Evolutionary conservation across 2,329 filamentous ascomycete genomes (phyloP).

Genomic region (Leptographium radiaticola): DNA sequence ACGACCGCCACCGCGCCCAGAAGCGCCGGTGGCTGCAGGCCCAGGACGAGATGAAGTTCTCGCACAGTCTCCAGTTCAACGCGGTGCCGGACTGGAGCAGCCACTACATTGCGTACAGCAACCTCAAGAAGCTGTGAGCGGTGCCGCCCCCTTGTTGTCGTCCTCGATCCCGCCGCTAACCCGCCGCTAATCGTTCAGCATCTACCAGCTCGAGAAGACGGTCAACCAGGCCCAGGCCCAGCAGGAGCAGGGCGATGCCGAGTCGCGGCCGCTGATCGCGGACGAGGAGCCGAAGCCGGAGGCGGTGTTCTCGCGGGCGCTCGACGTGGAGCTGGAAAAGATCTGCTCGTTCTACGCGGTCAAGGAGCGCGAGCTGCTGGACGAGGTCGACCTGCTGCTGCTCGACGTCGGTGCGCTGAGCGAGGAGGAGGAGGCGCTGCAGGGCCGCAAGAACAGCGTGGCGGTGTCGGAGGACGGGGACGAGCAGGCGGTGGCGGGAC

Average conservation of each 20-base stretch:
- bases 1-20: slow-evolving; percentile 12
- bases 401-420: slow-evolving; percentile 60
- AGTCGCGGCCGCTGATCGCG: slow-evolving; percentile 71
- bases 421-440: slow-evolving; percentile 33
- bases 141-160: no score
- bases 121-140: slow-evolving; percentile 83
- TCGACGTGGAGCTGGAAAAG: slow-evolving; percentile 88
- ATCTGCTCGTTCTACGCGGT: slow-evolving; percentile 80
- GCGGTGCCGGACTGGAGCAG: slow-evolving; percentile 99
- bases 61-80: slow-evolving; percentile 98
- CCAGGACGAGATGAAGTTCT: slow-evolving; percentile 96
- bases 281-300: slow-evolving; percentile 60
- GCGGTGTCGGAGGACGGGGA: no score
- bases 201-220: slow-evolving; percentile 88
- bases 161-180: background rate
- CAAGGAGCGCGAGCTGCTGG: slow-evolving; percentile 79
- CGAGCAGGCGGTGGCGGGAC: slow-evolving; percentile 5
- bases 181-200: slow-evolving; percentile 35
- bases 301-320: slow-evolving; percentile 62
- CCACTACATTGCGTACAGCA: slow-evolving; percentile 96
- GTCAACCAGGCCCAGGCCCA: slow-evolving; percentile 46
- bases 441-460: background rate
- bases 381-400: slow-evolving; percentile 66
- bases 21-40: slow-evolving; percentile 61
- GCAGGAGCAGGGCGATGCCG: slow-evolving; percentile 52